Evolutionary conservation across 345 rosid species (phyloP).

Genomic region (Eucalyptus polybractea): DNA sequence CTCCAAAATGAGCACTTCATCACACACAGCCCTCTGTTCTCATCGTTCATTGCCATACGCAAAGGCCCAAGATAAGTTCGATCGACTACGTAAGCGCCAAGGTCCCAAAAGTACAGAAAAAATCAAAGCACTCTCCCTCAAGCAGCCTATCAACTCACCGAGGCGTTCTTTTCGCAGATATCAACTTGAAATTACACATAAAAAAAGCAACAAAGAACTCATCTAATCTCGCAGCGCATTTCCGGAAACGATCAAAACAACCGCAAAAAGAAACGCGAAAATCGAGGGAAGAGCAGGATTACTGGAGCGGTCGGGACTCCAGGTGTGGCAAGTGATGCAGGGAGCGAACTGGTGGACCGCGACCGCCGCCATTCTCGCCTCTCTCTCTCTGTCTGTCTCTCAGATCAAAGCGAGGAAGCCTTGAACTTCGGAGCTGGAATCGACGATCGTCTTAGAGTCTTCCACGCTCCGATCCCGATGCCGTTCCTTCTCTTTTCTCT

Average conservation of each 20-base stretch:
- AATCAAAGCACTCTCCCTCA: background rate
- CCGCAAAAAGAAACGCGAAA: background rate
- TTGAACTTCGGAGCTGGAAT: background rate
- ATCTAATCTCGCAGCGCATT: background rate
- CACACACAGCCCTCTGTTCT: background rate
- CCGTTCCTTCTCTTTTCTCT: background rate
- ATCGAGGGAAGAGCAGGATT: background rate
- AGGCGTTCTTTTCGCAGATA: background rate
- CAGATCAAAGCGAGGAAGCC: background rate
- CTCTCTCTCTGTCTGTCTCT: background rate
- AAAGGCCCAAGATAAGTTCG: background rate
- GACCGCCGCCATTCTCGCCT: constrained; percentile 44
- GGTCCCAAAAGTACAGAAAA: background rate
- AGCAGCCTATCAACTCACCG: background rate
- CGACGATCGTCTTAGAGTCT: background rate
- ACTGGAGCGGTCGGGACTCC: constrained; percentile 95
- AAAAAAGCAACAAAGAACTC: too few species aligned
- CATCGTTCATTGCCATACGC: background rate
- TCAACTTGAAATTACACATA: background rate
- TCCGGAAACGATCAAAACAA: background rate
- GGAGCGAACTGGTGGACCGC: constrained; percentile 78
- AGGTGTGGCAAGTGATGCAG: constrained; percentile 91
- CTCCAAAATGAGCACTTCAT: background rate
- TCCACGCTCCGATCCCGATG: background rate
- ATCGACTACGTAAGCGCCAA: background rate